Evolutionary conservation across 306 rosid species (phyloP), one percentile per base, ranked within the genome.

Genomic region (Benincasa hispida): DNA sequence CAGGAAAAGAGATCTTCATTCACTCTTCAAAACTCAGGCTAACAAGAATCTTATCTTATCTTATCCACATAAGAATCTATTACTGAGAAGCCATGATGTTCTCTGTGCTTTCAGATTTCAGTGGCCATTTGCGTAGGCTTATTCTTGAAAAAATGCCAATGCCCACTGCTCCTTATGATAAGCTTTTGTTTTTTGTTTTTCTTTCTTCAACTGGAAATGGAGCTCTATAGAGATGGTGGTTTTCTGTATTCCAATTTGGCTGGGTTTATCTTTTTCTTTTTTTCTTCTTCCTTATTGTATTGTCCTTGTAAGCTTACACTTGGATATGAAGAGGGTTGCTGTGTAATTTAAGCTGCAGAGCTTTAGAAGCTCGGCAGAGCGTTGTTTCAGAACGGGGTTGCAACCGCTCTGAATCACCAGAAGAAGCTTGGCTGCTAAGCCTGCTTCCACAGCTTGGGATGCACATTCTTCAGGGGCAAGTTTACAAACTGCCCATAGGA

Each of bases 321-420:
- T 88, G 5, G 97, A 91, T 79, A 91, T 88, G 81, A 92, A 92
- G 61, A 81, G 73, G 18, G 90, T 84, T 32, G 91, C 56, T 10
- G 89, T 84, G 83, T 88, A 92, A 87, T 92, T 90, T 47, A 89
- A 74, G 76, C 96, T 92, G 70, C 96, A 92, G 77, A 92, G 72
- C 76, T 92, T 89, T 68, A 92, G 83, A 22, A 92, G 89, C 89
- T 89, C 93, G 0, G 93, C 81, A 3, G 96, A 89, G 55, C 79
- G 79, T 77, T 84, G 96, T 88, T 92, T 92, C 79, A 92, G 51
- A 37, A 74, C 85, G 0, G 95, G 88, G 74, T 85, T 87, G 85
- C 97, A 91, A 67, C 91, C 95, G 21, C 97, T 89, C 83, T 91
- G 97, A 80, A 91, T 91, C 21, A 91, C 97, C 0, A 91, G 89